phyloP scores from a whole-genome alignment of 257 asterid species.

The Lycium ferocissimum region DNA sequence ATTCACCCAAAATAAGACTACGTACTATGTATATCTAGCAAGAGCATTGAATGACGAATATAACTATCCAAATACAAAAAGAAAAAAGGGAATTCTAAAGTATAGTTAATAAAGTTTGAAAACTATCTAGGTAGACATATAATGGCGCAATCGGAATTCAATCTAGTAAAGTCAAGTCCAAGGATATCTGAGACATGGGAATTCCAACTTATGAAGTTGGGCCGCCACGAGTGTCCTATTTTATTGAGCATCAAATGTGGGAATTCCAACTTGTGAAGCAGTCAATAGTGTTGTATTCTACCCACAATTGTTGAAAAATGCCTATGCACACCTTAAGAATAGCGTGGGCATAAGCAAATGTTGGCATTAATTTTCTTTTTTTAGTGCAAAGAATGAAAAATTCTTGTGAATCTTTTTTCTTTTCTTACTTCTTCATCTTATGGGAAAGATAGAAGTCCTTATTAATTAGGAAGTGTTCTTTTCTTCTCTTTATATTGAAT shows the following conservation, averaged over 20 bases:
- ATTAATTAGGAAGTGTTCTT: too few relatives aligned
- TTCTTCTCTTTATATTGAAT: too few relatives aligned
- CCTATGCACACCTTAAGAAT: not conserved
- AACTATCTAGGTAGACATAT: not conserved
- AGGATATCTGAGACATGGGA: not conserved
- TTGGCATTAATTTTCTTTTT: too few relatives aligned
- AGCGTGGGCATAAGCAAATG: not conserved
- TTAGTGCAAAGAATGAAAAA: too few relatives aligned
- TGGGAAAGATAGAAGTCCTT: too few relatives aligned
- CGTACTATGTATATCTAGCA: not conserved
- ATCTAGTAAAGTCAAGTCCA: slow-evolving; percentile 19
- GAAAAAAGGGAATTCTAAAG: not conserved
- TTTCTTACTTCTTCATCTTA: too few relatives aligned
- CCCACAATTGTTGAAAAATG: not conserved
- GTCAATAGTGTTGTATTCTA: not conserved
- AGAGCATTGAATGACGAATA: not conserved
- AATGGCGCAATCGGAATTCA: slow-evolving; percentile 1
- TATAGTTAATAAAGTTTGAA: not conserved
- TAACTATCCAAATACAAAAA: not conserved
- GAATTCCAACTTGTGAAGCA: not conserved
- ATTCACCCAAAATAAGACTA: not conserved
- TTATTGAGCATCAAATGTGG: slow-evolving; percentile 1
- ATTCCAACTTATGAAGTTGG: slow-evolving; percentile 15
- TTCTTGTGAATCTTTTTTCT: too few relatives aligned
- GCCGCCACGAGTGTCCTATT: not conserved